Percentiles rank a stretch among this genome's conserved stretches.
phyloP scores from a whole-genome alignment of 2,329 filamentous ascomycete genomes.

The Fonsecaea erecta region DNA sequence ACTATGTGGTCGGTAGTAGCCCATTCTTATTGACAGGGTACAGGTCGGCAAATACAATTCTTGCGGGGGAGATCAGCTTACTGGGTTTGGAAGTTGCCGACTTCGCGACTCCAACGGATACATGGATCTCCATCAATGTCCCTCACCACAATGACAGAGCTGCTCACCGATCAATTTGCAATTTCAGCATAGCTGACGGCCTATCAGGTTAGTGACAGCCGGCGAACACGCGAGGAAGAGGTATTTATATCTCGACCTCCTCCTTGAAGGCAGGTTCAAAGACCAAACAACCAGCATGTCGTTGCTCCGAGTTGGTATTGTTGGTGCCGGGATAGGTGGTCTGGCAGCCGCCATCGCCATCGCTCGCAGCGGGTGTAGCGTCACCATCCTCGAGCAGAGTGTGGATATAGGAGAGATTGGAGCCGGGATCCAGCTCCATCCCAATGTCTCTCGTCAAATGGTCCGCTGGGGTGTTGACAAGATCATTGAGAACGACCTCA shows the following conservation, averaged over 20 bases:
- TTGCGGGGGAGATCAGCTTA: background rate
- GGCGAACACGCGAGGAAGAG: background rate
- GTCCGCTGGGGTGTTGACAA: slow-evolving; percentile 14
- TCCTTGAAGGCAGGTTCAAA: background rate
- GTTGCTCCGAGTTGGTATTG: slow-evolving; percentile 36
- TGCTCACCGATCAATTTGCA: background rate
- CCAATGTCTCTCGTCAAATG: slow-evolving; percentile 9
- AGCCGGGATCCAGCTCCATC: slow-evolving; percentile 13
- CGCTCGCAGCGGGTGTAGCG: slow-evolving; percentile 12
- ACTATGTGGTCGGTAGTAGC: too few species aligned
- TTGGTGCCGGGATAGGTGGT: slow-evolving; percentile 50
- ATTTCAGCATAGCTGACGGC: background rate
- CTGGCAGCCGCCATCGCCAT: slow-evolving; percentile 46
- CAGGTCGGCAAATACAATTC: background rate
- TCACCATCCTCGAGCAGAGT: slow-evolving; percentile 13
- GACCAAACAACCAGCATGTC: slow-evolving; percentile 1
- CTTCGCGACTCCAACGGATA: background rate
- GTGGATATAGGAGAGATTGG: slow-evolving; percentile 12
- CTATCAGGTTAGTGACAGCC: too few species aligned
- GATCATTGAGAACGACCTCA: slow-evolving; percentile 14
- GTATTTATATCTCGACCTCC: background rate
- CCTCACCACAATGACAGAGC: background rate
- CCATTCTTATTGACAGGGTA: too few species aligned
- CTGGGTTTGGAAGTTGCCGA: background rate
- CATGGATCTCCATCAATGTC: background rate